Percentiles rank a stretch among this genome's conserved stretches.
Evolutionary conservation across 2,329 filamentous ascomycete species (phyloP).

Genomic region (Celoporthe dispersa): DNA sequence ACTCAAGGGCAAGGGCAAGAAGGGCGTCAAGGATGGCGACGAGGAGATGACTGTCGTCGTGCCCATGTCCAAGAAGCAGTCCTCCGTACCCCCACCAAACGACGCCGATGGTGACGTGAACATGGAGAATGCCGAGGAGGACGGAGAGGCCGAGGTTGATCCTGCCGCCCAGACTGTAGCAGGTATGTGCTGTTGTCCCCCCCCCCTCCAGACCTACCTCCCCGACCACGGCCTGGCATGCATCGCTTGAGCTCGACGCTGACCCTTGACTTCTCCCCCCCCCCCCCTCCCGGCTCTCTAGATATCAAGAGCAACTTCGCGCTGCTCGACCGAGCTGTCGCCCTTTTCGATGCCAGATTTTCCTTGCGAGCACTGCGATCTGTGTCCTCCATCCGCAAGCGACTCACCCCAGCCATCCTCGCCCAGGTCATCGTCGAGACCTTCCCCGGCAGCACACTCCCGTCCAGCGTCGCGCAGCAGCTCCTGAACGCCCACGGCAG

Average conservation of each 20-base stretch:
- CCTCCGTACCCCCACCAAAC: conserved; percentile 58
- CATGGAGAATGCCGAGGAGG: conserved; percentile 67
- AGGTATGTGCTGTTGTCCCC: conserved; percentile 50
- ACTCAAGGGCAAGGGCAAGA: conserved; percentile 69
- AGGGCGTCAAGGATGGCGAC: conserved; percentile 67
- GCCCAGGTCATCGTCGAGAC: conserved; percentile 81
- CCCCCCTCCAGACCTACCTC: conserved; percentile 11
- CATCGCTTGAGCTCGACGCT: not conserved
- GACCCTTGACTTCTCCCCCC: conserved; percentile 7
- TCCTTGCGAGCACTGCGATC: conserved; percentile 91
- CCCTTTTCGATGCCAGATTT: conserved; percentile 93
- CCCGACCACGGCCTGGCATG: not conserved
- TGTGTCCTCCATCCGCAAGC: conserved; percentile 94
- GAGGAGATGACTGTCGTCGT: conserved; percentile 84
- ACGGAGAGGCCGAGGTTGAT: conserved; percentile 61
- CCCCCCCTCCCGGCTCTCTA: too few relatives aligned
- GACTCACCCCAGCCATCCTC: conserved; percentile 80
- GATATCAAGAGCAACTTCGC: conserved; percentile 96
- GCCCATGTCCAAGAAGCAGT: conserved; percentile 70
- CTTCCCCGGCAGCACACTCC: conserved; percentile 62
- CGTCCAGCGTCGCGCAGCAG: conserved; percentile 70
- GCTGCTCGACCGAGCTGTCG: conserved; percentile 88
- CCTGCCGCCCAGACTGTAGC: conserved; percentile 62
- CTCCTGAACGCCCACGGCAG: conserved; percentile 73
- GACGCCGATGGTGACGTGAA: conserved; percentile 71